Percentiles rank a stretch among this genome's conserved stretches.
phyloP scores from a whole-genome alignment of 2,329 filamentous ascomycete genomes.

The Septoria petroselini region DNA sequence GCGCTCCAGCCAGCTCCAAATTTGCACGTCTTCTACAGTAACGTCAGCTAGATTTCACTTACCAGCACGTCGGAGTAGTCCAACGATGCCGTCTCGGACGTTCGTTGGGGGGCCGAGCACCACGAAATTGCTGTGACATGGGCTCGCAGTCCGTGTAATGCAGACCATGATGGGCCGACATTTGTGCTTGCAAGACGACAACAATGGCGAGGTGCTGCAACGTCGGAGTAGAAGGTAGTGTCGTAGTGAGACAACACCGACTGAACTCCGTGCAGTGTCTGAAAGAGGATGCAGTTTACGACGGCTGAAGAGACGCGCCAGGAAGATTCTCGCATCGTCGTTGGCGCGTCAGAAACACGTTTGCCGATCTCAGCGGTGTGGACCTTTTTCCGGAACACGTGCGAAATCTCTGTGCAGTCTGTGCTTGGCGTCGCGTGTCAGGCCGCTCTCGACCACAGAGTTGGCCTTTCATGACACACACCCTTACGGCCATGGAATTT shows the following conservation, averaged over 20 bases:
- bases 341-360: conserved; percentile 1
- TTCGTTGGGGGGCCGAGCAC: no score
- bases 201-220: conserved; percentile 3
- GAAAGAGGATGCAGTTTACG: not conserved
- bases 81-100: no score
- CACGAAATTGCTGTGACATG: not conserved
- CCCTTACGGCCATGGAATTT: conserved; percentile 12
- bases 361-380: not conserved
- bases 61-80: no score
- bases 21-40: no score
- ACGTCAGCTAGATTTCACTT: no score
- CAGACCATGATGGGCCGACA: no score
- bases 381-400: conserved; percentile 6
- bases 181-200: not conserved
- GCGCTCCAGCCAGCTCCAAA: no score
- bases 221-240: not conserved
- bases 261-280: conserved; percentile 1
- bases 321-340: conserved; percentile 3
- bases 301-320: not conserved
- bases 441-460: conserved; percentile 1
- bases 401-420: conserved; percentile 1
- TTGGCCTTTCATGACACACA: conserved; percentile 2
- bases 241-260: not conserved
- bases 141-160: not conserved
- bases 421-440: not conserved